Conservation (phyloP, 1,139 yeast species). For the Saccharomyces hybrid region DNA sequence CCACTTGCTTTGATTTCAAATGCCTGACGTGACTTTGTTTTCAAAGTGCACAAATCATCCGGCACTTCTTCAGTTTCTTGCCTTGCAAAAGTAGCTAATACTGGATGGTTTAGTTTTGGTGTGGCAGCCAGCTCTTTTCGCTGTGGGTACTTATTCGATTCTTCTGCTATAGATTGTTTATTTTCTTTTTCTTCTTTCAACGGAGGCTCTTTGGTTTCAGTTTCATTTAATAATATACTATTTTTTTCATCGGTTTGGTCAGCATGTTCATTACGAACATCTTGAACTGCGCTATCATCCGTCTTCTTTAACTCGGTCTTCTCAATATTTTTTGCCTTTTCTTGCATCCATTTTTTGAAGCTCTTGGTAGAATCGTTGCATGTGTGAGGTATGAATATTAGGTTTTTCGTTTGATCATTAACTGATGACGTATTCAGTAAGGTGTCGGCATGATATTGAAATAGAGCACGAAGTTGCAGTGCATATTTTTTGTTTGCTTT, state of each 20-base stretch:
- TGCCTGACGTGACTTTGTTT: slow-evolving; percentile 21
- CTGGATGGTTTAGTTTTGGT: slow-evolving; percentile 4
- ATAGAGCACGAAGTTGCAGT: slow-evolving; percentile 25
- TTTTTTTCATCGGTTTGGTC: neutral
- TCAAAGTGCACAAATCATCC: slow-evolving; percentile 25
- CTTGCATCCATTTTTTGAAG: slow-evolving; percentile 14
- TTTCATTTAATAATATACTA: neutral
- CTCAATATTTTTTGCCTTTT: slow-evolving; percentile 2
- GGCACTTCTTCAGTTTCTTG: slow-evolving; percentile 32
- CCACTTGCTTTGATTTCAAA: slow-evolving; percentile 34
- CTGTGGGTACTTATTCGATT: neutral
- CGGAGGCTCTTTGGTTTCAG: neutral
- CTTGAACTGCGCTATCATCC: neutral
- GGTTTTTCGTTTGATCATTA: slow-evolving; percentile 7
- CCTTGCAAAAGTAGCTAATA: slow-evolving; percentile 15
- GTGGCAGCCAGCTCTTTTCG: neutral
- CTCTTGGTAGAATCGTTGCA: slow-evolving; percentile 19
- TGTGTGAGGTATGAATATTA: slow-evolving; percentile 20
- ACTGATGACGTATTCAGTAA: slow-evolving; percentile 1
- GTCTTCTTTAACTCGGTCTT: neutral
- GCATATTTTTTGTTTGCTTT: slow-evolving; percentile 28
- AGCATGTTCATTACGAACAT: neutral
- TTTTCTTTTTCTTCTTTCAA: neutral
- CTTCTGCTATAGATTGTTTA: neutral
- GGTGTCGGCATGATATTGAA: slow-evolving; percentile 24